Percentiles rank a stretch among this genome's conserved stretches.
phyloP scores from a whole-genome alignment of 805 yeast species.

The Deakozyma indianensis region DNA sequence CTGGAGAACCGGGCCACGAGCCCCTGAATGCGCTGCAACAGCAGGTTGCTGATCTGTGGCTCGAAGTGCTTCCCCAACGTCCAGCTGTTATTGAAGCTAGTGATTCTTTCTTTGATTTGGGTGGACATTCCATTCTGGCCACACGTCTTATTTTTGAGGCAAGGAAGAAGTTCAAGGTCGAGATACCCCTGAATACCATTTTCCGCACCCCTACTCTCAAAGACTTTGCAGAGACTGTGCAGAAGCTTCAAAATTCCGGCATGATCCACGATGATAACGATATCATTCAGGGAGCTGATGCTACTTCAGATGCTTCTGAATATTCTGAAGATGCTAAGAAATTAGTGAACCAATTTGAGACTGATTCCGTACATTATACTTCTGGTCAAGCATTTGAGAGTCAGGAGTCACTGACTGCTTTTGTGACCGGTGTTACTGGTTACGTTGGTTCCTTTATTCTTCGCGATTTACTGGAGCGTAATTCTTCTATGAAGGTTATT shows the following conservation, averaged over 20 bases:
- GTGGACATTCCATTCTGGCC: slow-evolving; percentile 95
- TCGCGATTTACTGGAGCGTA: slow-evolving; percentile 55
- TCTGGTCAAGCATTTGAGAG: slow-evolving; percentile 27
- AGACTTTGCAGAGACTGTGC: slow-evolving; percentile 63
- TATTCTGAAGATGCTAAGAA: slow-evolving; percentile 67
- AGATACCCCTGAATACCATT: slow-evolving; percentile 78
- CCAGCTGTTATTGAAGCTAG: slow-evolving; percentile 64
- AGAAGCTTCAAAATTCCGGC: slow-evolving; percentile 28
- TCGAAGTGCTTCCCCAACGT: slow-evolving; percentile 65
- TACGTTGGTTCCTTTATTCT: slow-evolving; percentile 86
- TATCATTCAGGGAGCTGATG: slow-evolving; percentile 15
- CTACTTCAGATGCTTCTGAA: slow-evolving; percentile 21
- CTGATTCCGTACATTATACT: slow-evolving; percentile 23
- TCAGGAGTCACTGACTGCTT: slow-evolving; percentile 38
- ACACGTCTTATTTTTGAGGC: slow-evolving; percentile 93
- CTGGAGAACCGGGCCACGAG: slow-evolving; percentile 24
- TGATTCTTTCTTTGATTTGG: slow-evolving; percentile 92
- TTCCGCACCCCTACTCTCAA: slow-evolving; percentile 81
- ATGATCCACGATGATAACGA: slow-evolving; percentile 28
- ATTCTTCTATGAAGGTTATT: slow-evolving; percentile 40
- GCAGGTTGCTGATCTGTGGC: slow-evolving; percentile 71
- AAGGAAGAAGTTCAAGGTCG: slow-evolving; percentile 62
- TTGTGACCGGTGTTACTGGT: slow-evolving; percentile 93
- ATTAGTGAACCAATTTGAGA: slow-evolving; percentile 23
- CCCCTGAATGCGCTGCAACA: slow-evolving; percentile 49